These are phyloP conservation scores for Amanita muscaria DNA, from an alignment of 768 basidiomycete genomes.

Conservation along the genomic window DNA sequence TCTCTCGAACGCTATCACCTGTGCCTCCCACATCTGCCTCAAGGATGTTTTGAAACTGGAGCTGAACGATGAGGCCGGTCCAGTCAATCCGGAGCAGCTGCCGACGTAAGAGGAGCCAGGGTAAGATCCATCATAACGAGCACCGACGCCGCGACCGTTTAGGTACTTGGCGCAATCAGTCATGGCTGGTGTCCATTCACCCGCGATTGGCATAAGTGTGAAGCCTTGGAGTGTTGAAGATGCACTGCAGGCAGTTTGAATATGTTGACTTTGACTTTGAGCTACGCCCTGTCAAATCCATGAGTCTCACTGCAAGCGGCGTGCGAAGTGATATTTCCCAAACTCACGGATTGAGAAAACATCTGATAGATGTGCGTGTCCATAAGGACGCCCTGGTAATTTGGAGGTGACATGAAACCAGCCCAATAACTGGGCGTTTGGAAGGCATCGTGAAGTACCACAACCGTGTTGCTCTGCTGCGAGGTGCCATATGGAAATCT, in stretches of 20 bases:
- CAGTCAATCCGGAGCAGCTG: conserved; percentile 66
- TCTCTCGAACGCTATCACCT: conserved; percentile 63
- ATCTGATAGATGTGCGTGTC: conserved; percentile 79
- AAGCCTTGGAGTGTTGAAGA: conserved; percentile 38
- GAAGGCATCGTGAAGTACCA: conserved; percentile 74
- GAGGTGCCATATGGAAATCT: conserved; percentile 28
- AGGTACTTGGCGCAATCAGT: conserved; percentile 78
- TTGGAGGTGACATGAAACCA: conserved; percentile 46
- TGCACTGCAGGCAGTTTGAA: conserved; percentile 46
- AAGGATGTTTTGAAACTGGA: conserved; percentile 74
- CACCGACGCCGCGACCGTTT: conserved; percentile 71
- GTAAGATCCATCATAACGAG: conserved; percentile 56
- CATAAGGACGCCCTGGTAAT: conserved; percentile 60
- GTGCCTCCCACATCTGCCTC: conserved; percentile 78
- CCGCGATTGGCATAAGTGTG: conserved; percentile 75
- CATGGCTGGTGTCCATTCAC: conserved; percentile 78
- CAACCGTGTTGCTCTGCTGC: conserved; percentile 52
- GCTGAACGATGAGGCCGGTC: conserved; percentile 67
- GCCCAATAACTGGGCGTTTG: conserved; percentile 64
- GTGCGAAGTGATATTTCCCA: not conserved
- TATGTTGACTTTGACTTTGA: conserved; percentile 41
- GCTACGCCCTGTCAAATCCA: not conserved
- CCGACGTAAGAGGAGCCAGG: conserved; percentile 61
- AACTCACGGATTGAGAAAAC: conserved; percentile 49
- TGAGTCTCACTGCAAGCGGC: not conserved